Conservation (phyloP, 345 rosid genomes). For the Isatis tinctoria region DNA sequence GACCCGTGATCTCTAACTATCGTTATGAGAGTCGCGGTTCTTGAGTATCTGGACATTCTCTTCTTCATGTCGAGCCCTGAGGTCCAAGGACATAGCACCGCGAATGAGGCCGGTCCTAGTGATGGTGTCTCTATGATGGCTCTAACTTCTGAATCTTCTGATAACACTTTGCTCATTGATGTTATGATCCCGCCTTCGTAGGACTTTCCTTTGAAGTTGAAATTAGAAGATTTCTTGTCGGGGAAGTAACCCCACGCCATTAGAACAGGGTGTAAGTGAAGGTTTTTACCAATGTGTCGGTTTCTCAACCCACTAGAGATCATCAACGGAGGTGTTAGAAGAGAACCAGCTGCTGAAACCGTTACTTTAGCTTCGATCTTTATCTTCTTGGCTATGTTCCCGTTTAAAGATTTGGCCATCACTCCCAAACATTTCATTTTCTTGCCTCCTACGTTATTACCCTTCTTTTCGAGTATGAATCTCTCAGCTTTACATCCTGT, state of each 20-base stretch:
- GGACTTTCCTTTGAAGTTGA: constrained; percentile 37
- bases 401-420: constrained; percentile 38
- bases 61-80: constrained; percentile 50
- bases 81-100: constrained; percentile 45
- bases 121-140: constrained; percentile 61
- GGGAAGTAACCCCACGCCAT: constrained; percentile 98
- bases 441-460: constrained; percentile 24
- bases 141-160: constrained; percentile 36
- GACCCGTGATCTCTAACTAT: constrained; percentile 49
- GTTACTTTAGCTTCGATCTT: constrained; percentile 75
- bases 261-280: constrained; percentile 75
- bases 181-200: constrained; percentile 66
- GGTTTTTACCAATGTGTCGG: constrained; percentile 64
- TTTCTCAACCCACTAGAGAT: constrained; percentile 76
- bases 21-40: constrained; percentile 50
- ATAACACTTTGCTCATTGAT: constrained; percentile 43
- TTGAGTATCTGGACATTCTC: constrained; percentile 46
- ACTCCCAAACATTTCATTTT: constrained; percentile 74
- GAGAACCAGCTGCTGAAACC: constrained; percentile 77
- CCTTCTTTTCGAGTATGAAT: constrained; percentile 44
- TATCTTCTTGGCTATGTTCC: constrained; percentile 38
- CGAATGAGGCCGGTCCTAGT: constrained; percentile 43
- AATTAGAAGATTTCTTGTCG: constrained; percentile 38
- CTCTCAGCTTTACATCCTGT: constrained; percentile 84
- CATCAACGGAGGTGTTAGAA: constrained; percentile 77